These are phyloP conservation scores for Jimgerdemannia flammicorona DNA, from an alignment of 192 early-diverging fungal genomes.

Conservation along the genomic window DNA sequence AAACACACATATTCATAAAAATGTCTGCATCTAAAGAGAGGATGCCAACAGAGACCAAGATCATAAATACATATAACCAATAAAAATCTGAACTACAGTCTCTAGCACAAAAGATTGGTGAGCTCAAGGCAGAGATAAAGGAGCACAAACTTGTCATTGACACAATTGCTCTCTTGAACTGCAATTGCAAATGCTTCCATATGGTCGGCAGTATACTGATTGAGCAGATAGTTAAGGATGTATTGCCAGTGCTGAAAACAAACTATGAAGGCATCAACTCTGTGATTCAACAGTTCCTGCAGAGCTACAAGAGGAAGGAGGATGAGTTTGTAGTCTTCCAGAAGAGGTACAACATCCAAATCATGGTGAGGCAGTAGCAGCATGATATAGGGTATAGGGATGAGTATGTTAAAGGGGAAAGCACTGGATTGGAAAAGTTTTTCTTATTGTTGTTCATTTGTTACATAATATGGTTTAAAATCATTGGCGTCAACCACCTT, in stretches of 20 bases:
- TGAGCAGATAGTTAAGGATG: constrained; percentile 89
- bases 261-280: constrained; percentile 83
- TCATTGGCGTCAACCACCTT: too few species aligned
- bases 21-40: too few species aligned
- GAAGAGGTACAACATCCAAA: constrained; percentile 84
- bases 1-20: too few species aligned
- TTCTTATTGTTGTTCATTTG: too few species aligned
- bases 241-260: constrained; percentile 80
- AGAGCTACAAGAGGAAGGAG: constrained; percentile 86
- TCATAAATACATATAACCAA: constrained; percentile 42
- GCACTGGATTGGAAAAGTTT: too few species aligned
- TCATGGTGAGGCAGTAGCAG: constrained; percentile 35
- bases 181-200: constrained; percentile 87
- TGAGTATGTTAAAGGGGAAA: too few species aligned
- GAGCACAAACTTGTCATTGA: constrained; percentile 97
- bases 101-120: constrained; percentile 88
- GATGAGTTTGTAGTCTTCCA: constrained; percentile 84
- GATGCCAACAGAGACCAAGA: too few species aligned
- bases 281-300: constrained; percentile 72
- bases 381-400: too few species aligned
- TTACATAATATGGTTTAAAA: too few species aligned
- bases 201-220: constrained; percentile 92
- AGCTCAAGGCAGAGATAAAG: constrained; percentile 88
- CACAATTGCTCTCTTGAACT: constrained; percentile 78
- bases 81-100: constrained; percentile 79